These are phyloP conservation scores for Fusarium veterinarium DNA, from an alignment of 2,329 filamentous ascomycete species.

Conservation along the genomic window DNA sequence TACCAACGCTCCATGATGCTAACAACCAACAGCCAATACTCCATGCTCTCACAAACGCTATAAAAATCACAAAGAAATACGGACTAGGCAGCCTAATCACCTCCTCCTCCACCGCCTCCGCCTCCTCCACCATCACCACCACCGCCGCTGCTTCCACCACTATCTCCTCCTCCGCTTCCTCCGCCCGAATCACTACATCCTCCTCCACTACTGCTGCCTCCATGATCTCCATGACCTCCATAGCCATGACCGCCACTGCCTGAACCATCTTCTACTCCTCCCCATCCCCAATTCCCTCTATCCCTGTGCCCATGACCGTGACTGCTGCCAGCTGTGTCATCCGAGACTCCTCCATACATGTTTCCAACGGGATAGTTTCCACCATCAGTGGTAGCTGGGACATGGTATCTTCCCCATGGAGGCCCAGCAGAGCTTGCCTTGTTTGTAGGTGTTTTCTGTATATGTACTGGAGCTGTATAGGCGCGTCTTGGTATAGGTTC, in stretches of 20 bases:
- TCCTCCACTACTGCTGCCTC: not conserved
- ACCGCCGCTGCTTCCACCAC: not conserved
- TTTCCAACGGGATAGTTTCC: not conserved
- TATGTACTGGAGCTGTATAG: not conserved
- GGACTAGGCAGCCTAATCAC: not conserved
- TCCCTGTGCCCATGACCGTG: not conserved
- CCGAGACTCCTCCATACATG: not conserved
- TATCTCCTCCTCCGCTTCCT: not conserved
- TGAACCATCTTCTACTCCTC: conserved; percentile 1
- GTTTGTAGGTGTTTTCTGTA: not conserved
- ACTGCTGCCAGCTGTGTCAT: not conserved
- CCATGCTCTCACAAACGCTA: not conserved
- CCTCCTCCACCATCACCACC: not conserved
- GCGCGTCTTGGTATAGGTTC: not conserved
- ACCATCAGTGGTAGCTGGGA: not conserved
- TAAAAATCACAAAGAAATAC: too few species aligned
- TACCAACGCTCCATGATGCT: not conserved
- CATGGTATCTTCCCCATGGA: not conserved
- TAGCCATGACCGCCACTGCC: not conserved
- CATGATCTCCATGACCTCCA: not conserved
- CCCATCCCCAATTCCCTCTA: conserved; percentile 4
- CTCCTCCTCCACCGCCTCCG: not conserved
- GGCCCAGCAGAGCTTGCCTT: not conserved
- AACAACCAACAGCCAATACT: not conserved
- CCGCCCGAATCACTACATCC: not conserved